Evolutionary conservation across 306 rosid genomes (phyloP).

Genomic region (Abrus precatorius): DNA sequence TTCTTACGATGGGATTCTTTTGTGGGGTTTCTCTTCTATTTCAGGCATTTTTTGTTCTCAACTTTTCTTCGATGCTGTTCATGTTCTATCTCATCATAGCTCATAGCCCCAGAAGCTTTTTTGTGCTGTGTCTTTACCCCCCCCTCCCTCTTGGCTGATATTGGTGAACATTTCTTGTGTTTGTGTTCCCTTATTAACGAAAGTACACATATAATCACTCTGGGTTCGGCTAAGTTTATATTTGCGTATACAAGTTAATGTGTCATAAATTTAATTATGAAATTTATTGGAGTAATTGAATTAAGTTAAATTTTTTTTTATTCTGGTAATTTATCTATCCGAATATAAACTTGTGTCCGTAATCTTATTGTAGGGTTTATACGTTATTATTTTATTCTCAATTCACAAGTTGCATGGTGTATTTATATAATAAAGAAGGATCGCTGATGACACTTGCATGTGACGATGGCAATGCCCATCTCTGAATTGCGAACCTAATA

Average conservation of each 20-base stretch:
- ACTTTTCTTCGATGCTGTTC: not conserved
- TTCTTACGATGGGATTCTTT: conserved; percentile 22
- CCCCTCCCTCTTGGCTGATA: not conserved
- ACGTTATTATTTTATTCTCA: not conserved
- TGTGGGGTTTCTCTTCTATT: conserved; percentile 38
- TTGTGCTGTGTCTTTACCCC: conserved; percentile 25
- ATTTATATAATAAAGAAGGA: not conserved
- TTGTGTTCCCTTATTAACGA: not conserved
- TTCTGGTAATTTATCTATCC: not conserved
- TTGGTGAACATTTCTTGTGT: not conserved
- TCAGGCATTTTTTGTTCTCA: conserved; percentile 32
- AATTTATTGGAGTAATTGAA: too few relatives aligned
- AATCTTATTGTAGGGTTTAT: not conserved
- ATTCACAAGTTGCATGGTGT: not conserved
- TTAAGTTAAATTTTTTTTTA: too few relatives aligned
- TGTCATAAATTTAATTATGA: too few relatives aligned
- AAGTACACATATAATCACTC: too few relatives aligned
- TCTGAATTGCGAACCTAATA: not conserved
- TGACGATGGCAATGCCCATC: conserved; percentile 4
- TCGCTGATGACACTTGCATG: conserved; percentile 37
- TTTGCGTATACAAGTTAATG: too few relatives aligned
- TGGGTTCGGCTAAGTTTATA: too few relatives aligned
- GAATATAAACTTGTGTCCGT: not conserved
- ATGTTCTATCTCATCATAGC: conserved; percentile 35
- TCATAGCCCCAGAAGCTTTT: conserved; percentile 47